These are phyloP conservation scores for Pulveroboletus sp. DNA, from an alignment of 768 basidiomycete genomes.

Conservation along the genomic window DNA sequence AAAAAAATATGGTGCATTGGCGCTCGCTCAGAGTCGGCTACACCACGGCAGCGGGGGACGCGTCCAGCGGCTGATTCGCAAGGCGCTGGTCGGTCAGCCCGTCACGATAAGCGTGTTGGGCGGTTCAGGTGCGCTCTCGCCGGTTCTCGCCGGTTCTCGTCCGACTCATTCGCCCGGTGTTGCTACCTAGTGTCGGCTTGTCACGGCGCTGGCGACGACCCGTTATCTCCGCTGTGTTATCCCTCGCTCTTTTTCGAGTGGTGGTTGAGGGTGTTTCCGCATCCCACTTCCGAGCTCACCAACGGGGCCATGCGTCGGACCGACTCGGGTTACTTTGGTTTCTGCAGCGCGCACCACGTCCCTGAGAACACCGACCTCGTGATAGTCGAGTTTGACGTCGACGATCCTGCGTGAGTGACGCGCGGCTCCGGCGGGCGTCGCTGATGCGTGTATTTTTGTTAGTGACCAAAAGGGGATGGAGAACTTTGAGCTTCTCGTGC, in stretches of 20 bases:
- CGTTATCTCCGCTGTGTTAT: constrained; percentile 79
- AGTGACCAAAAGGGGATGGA: constrained; percentile 71
- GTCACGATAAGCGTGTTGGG: constrained; percentile 89
- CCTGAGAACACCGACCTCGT: constrained; percentile 93
- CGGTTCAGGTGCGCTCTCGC: constrained; percentile 64
- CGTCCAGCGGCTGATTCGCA: constrained; percentile 76
- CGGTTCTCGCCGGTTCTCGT: background rate
- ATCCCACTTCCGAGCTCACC: constrained; percentile 95
- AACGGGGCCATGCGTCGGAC: constrained; percentile 95
- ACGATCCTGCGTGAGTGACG: constrained; percentile 74
- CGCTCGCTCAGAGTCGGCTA: constrained; percentile 68
- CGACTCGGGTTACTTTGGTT: constrained; percentile 92
- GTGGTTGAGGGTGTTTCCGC: constrained; percentile 98
- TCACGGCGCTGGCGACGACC: constrained; percentile 90
- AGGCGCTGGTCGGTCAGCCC: constrained; percentile 79
- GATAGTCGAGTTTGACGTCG: constrained; percentile 90
- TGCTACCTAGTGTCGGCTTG: constrained; percentile 76
- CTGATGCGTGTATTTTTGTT: too few species aligned
- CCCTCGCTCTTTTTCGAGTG: constrained; percentile 94
- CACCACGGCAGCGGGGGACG: constrained; percentile 80
- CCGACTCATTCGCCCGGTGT: background rate
- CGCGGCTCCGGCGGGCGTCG: too few species aligned
- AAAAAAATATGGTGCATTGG: constrained; percentile 68
- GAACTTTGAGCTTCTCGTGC: constrained; percentile 88
- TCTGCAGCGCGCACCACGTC: constrained; percentile 88